phyloP scores from a whole-genome alignment of 257 asterid species.

The Plantago elongata region DNA sequence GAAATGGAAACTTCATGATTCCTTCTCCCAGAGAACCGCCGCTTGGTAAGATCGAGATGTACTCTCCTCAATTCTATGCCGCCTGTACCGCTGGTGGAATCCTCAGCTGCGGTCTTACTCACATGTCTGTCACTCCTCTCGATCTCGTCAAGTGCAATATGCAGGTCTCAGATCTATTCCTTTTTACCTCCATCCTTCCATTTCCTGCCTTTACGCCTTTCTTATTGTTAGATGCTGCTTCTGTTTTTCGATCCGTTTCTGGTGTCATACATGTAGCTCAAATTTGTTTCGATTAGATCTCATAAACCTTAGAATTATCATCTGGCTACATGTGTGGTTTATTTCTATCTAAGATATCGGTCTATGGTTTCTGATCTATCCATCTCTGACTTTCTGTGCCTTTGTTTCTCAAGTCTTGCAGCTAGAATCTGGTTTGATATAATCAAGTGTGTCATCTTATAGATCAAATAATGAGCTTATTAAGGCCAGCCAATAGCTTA shows the following conservation, averaged over 20 bases:
- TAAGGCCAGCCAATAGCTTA: no score
- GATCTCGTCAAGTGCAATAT: conserved; percentile 96
- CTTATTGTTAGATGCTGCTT: background rate
- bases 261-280: no score
- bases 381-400: no score
- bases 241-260: background rate
- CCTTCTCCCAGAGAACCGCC: conserved; percentile 64
- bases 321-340: no score
- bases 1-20: conserved; percentile 38
- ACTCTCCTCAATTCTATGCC: conserved; percentile 73
- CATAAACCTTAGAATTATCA: no score
- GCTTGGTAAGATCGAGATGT: conserved; percentile 62
- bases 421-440: no score
- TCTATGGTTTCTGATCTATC: no score
- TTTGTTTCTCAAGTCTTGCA: no score
- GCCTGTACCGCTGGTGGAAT: conserved; percentile 90
- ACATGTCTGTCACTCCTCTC: conserved; percentile 92
- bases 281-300: no score
- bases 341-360: no score
- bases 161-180: conserved; percentile 66
- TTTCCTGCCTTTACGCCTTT: background rate
- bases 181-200: conserved; percentile 5
- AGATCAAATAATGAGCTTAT: no score
- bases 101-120: conserved; percentile 92
- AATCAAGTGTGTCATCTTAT: no score